Evolutionary conservation across 495 filamentous ascomycete genomes (phyloP), one percentile per base, ranked within the genome.

Genomic region (Gamarada debralockiae): DNA sequence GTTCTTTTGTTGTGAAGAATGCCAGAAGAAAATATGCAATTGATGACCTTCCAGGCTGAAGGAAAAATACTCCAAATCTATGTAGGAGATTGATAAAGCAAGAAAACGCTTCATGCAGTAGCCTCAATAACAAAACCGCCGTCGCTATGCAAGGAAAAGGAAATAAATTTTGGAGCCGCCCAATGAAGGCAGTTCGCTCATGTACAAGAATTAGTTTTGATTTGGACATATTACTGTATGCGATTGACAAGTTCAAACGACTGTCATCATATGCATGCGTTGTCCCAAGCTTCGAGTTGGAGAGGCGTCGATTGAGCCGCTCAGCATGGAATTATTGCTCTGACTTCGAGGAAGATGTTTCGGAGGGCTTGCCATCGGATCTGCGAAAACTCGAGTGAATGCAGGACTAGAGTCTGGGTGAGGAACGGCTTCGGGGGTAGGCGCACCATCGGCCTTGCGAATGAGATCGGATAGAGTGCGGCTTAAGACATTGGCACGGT

Each of bases 401-500:
- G 80, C 80, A 20, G 80, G 80, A 56, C 78, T 81, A 1, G 78
- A 77, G 53, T 79, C 73, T 52, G 71, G 71, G 51, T 72, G 67
- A 21, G 71, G 80, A 40, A 67, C 81, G 21, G 63, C 66, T 50
- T 66, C 77, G 29, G 86, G 80, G 55, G 76, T 87, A 34, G 83
- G 74, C 15, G 84, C 75, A 36, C 85, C 83, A 62, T 95, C 90
- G 37, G 87, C 89, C 61, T 84, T 83, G 47, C 89, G 86, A 56
- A 93, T 80, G 12, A 87, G 73, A 49, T 92, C 87, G 40, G 86
- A 85, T 43, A 92, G 69, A 4, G 80, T 77, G 53, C 87, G 82
- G 9, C 80, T 86, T 20, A 96, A 78, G 12, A 83, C 83, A 25
- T 84, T 85, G 2, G 92, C 90, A 34, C 91, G 85, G 52, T 88